Conservation (phyloP, 164 flowering plant species). For the Protea cynaroides region DNA sequence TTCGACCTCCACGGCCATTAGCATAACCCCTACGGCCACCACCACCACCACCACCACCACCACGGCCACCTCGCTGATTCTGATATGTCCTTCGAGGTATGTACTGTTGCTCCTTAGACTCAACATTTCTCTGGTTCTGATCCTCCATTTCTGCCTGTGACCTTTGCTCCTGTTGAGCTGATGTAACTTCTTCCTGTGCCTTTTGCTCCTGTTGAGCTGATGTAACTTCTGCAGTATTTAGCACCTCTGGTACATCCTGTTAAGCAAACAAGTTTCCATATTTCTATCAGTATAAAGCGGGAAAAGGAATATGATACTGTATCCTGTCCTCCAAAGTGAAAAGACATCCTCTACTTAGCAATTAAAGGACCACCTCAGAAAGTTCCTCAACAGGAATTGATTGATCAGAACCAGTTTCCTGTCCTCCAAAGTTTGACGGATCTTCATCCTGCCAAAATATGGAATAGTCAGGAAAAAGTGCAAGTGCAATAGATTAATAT, state of each 20-base stretch:
- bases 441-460: constrained; percentile 40
- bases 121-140: constrained; percentile 26
- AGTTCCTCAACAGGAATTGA: constrained; percentile 34
- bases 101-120: constrained; percentile 42
- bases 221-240: constrained; percentile 26
- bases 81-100: constrained; percentile 36
- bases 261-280: neutral
- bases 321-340: no score
- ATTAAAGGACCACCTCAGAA: constrained; percentile 34
- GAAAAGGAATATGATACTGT: neutral
- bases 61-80: constrained; percentile 71
- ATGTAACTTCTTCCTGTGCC: constrained; percentile 22
- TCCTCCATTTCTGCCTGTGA: constrained; percentile 32
- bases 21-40: constrained; percentile 55
- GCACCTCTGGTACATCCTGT: constrained; percentile 41
- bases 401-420: constrained; percentile 35
- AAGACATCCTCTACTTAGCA: neutral
- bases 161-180: constrained; percentile 29
- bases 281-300: neutral
- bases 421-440: constrained; percentile 26
- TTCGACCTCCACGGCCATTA: constrained; percentile 69
- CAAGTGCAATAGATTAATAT: neutral
- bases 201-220: constrained; percentile 30
- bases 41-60: no score
- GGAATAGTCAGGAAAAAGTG: constrained; percentile 4